These are phyloP conservation scores for Ogataea haglerorum DNA, from an alignment of 805 yeast species.

Conservation along the genomic window DNA sequence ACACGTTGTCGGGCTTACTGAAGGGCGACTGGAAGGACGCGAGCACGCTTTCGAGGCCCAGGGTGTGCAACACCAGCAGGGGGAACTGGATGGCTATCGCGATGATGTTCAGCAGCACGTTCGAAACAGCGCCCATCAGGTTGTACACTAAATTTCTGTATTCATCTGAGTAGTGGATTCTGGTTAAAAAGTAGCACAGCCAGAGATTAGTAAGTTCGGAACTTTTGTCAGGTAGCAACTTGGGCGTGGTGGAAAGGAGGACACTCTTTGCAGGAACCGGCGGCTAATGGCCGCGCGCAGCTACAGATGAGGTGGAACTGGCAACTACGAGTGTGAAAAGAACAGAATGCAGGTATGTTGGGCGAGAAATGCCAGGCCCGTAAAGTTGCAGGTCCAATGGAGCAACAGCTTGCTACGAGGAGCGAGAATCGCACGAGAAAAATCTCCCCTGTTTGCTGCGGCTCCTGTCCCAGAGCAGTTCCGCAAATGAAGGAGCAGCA, in stretches of 20 bases:
- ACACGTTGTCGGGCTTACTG: conserved; percentile 23
- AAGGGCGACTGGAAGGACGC: conserved; percentile 14
- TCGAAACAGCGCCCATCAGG: neutral
- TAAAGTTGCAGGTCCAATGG: neutral
- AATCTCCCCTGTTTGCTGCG: too few species aligned
- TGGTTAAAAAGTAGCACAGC: too few species aligned
- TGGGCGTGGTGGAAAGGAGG: too few species aligned
- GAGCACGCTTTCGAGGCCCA: conserved; percentile 21
- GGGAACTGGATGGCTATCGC: conserved; percentile 23
- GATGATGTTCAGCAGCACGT: conserved; percentile 1
- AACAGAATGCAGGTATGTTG: neutral
- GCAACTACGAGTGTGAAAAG: too few species aligned
- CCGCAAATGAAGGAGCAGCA: neutral
- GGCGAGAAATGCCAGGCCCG: neutral
- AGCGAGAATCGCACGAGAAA: neutral
- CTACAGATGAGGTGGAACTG: too few species aligned
- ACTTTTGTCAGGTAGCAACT: too few species aligned
- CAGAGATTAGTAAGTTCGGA: too few species aligned
- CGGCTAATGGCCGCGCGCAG: too few species aligned
- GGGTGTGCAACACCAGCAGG: conserved; percentile 19
- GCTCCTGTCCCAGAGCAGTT: neutral
- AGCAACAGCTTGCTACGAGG: neutral
- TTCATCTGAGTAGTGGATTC: neutral
- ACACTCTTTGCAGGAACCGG: too few species aligned
- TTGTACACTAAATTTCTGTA: neutral